These are phyloP conservation scores for Flaveria brownii DNA, from an alignment of 129 eudicot species.

Conservation along the genomic window DNA sequence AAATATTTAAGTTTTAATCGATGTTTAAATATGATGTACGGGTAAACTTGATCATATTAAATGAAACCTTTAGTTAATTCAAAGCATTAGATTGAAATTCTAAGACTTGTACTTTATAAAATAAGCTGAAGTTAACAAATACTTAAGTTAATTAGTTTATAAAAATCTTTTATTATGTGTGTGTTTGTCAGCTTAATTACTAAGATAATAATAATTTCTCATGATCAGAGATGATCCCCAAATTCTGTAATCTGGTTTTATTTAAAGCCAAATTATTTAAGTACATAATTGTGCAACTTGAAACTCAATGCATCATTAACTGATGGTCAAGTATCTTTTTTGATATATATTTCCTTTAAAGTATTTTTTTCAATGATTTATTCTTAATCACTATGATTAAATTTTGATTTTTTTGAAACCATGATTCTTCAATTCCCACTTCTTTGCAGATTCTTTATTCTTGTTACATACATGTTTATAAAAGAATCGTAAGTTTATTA, in stretches of 20 bases:
- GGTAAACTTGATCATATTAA: too few species aligned
- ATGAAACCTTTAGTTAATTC: too few species aligned
- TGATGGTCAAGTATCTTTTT: constrained; percentile 17
- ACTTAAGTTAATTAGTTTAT: too few species aligned
- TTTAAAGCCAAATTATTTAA: neutral
- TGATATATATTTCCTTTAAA: neutral
- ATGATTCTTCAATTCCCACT: neutral
- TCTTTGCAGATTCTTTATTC: neutral
- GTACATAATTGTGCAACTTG: constrained; percentile 11
- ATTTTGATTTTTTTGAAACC: neutral
- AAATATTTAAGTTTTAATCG: too few species aligned
- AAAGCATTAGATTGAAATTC: neutral
- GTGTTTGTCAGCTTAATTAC: too few species aligned
- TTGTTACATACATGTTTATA: constrained; percentile 9
- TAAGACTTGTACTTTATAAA: too few species aligned
- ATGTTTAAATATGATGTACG: too few species aligned
- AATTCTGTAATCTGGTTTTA: constrained; percentile 10
- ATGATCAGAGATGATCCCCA: neutral
- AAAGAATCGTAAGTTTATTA: neutral
- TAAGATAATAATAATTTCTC: neutral
- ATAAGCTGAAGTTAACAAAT: neutral
- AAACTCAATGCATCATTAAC: neutral
- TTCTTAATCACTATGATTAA: constrained; percentile 5
- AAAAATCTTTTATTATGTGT: too few species aligned
- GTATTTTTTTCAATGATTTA: neutral